Evolutionary conservation across 371 early-diverging fungal genomes (phyloP), one percentile per base, ranked within the genome.

Genomic region (Mucor racemosus): DNA sequence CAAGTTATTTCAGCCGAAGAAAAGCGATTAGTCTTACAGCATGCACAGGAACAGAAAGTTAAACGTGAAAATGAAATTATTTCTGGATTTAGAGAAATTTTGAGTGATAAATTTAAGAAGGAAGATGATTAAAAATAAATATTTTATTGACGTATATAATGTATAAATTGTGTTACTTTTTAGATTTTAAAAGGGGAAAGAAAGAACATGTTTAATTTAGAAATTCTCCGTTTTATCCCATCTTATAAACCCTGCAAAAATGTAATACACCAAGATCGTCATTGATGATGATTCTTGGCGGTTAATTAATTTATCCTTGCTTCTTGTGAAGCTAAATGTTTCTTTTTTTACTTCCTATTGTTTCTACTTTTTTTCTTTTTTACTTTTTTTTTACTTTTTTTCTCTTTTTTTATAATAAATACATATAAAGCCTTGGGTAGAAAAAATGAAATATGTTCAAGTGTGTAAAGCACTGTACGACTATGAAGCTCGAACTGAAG

Each of bases 61-160:
- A 91, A 92, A 76, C 91, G 92, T 74, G 97, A 98, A 73, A 86
- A 91, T 65, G 92, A 95, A 72, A 93, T 96, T 60, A 94, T 97
- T 62, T 89, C 93, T 41, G 91, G 90, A 57, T 91, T 93, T 69
- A 84, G 91, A 62, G 93, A 94, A 48, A 84, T 93, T 46, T 64
- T 90, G 14, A 68, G 68, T 59, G 76, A 79, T 26, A 82, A 79
- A 40, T 77, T 76, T 35, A 78, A 81, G 34, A 78, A 75, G 41
- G 69, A 66, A 56, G 64, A 73, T 21, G 35, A 64, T 34, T 42
- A 66, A 60, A 40, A 41, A 42, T 4, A n/a, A 26, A 17, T 7
- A 39, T 38, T 15, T 57, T 5, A 17, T 53, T 60, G 60, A 42
- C 41, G 44, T 60, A 26, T 26, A 1, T 26, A 26, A 26, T 26